Conservation (phyloP, 805 yeast genomes). For the Pichia membranifaciens region DNA sequence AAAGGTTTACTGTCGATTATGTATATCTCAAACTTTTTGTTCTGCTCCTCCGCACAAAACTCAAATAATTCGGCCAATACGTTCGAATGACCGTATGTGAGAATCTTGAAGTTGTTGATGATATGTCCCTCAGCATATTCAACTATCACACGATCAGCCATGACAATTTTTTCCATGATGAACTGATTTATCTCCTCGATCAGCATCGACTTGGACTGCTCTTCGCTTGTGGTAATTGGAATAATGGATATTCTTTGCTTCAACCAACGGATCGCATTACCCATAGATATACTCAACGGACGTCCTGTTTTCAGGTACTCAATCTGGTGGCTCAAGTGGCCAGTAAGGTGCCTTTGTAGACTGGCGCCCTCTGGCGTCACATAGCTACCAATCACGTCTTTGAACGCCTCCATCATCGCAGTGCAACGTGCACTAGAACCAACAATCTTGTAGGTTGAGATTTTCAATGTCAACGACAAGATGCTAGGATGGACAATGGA, state of each 20-base stretch:
- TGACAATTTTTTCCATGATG: slow-evolving; percentile 76
- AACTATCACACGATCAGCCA: slow-evolving; percentile 77
- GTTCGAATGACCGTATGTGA: slow-evolving; percentile 84
- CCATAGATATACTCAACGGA: slow-evolving; percentile 91
- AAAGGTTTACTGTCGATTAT: slow-evolving; percentile 92
- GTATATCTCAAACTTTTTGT: slow-evolving; percentile 67
- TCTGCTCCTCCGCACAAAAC: slow-evolving; percentile 55
- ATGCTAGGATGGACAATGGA: slow-evolving; percentile 84
- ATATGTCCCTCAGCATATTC: slow-evolving; percentile 76
- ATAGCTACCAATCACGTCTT: slow-evolving; percentile 72
- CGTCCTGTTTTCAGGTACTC: slow-evolving; percentile 87
- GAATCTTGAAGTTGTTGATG: slow-evolving; percentile 65
- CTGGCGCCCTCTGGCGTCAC: slow-evolving; percentile 81
- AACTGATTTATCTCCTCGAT: slow-evolving; percentile 69
- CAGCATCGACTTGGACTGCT: slow-evolving; percentile 59
- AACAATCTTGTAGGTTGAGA: slow-evolving; percentile 77
- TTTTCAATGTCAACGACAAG: slow-evolving; percentile 68
- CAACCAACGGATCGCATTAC: slow-evolving; percentile 95
- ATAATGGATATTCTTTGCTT: slow-evolving; percentile 87
- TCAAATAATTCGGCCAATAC: slow-evolving; percentile 73
- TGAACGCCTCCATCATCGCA: slow-evolving; percentile 81
- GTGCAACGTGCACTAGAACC: slow-evolving; percentile 85
- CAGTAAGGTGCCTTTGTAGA: slow-evolving; percentile 80
- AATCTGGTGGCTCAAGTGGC: slow-evolving; percentile 84
- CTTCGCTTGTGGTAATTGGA: slow-evolving; percentile 65